phyloP scores from a whole-genome alignment of 164 flowering plant species.

The Stephania cephalantha region DNA sequence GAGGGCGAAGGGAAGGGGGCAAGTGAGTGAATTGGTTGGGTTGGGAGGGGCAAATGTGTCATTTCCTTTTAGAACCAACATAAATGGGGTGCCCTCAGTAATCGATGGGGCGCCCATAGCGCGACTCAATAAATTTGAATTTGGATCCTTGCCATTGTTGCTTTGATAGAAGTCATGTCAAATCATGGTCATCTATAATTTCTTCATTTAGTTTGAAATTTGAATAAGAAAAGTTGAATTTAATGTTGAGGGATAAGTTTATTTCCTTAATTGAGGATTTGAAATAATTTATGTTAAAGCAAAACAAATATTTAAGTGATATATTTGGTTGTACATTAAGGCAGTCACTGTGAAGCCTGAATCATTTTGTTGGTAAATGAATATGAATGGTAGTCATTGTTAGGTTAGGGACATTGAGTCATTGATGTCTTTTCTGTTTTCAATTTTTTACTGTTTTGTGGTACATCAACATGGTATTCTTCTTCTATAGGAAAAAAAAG shows the following conservation, averaged over 20 bases:
- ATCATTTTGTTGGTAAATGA: not conserved
- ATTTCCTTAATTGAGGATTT: not conserved
- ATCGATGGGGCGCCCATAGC: too few relatives aligned
- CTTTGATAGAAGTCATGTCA: not conserved
- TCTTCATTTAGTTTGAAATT: not conserved
- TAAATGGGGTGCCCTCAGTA: too few relatives aligned
- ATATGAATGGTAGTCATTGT: not conserved
- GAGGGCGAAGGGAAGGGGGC: too few relatives aligned
- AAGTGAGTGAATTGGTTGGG: too few relatives aligned
- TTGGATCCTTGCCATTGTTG: not conserved
- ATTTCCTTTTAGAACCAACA: too few relatives aligned
- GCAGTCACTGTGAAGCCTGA: not conserved
- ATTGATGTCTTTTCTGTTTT: too few relatives aligned
- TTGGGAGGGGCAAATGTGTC: too few relatives aligned
- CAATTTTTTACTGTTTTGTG: too few relatives aligned
- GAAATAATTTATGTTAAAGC: not conserved
- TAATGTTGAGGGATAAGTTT: not conserved
- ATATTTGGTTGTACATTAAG: not conserved
- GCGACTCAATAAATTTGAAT: too few relatives aligned
- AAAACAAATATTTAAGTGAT: not conserved
- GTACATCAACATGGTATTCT: too few relatives aligned
- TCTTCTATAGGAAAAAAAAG: too few relatives aligned
- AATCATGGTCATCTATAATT: not conserved
- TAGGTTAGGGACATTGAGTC: not conserved
- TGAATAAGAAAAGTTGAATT: not conserved